Base-by-base conservation (phyloP, 768 basidiomycete genomes). In the Boletus sp. region DNA sequence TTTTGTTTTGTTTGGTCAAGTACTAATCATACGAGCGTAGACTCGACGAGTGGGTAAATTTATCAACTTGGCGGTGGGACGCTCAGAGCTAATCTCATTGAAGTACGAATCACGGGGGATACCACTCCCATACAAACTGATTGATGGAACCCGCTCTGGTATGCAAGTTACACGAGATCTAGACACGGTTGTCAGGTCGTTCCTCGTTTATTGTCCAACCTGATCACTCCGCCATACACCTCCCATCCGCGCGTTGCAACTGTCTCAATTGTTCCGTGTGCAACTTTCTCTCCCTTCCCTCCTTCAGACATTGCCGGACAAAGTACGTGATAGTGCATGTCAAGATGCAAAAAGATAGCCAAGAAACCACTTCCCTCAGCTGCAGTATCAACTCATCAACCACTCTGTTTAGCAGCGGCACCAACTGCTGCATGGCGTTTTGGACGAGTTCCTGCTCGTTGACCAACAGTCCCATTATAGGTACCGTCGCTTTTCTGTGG, bases 281-380 rank as follows among this genome's bases (percentile, higher is more conserved):
- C n/a, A 61, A 19, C 47, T 14, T 49, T 32, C 54, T 41, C 35
- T 66, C 65, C 38, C 67, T 66, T 30, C 3, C 52, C 19, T 67
- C 61, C 51, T 59, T 64, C n/a, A 46, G 43, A 25, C 17, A 53
- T 45, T 50, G 44, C 29, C 66, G 56, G 8, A 58, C 13, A 29
- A 64, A 30, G 35, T 59, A 67, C 33, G 44, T 57, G 56, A 58
- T 29, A 1, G 64, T 62, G 47, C 57, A 64, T 35, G 54, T 27
- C 13, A 46, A 3, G 4, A 64, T 57, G 53, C 57, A 59, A n/a
- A 66, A 13, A 14, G 9, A 7, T 47, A 47, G 32, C 23, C 7
- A 10, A 5, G 1, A 15, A 19, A 40, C n/a, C 40, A 52, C 45
- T 23, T 14, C 15, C 10, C 25, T 48, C 40, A 33, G 30, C 41